Percentiles rank a stretch among this genome's conserved stretches.
phyloP scores from a whole-genome alignment of 495 filamentous ascomycete genomes.

The Lasiosphaeriaceae sp. region DNA sequence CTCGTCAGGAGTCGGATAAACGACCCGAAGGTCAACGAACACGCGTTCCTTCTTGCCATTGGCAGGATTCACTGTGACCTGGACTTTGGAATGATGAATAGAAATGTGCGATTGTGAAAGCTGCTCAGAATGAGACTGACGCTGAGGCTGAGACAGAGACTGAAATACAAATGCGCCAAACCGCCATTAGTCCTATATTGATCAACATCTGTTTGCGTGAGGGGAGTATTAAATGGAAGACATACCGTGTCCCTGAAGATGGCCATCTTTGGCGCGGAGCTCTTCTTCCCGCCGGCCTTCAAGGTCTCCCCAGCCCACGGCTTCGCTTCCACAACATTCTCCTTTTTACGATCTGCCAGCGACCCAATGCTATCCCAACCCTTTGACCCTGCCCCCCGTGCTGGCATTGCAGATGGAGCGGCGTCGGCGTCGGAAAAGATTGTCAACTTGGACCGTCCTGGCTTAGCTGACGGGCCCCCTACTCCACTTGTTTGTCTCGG shows the following conservation, averaged over 20 bases:
- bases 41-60: slow-evolving; percentile 78
- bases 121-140: slow-evolving; percentile 41
- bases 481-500: slow-evolving; percentile 45
- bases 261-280: slow-evolving; percentile 72
- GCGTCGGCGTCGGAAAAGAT: slow-evolving; percentile 81
- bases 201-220: slow-evolving; percentile 71
- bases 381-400: slow-evolving; percentile 49
- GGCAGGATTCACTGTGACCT: slow-evolving; percentile 71
- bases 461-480: slow-evolving; percentile 48
- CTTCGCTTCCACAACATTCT: slow-evolving; percentile 81
- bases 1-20: slow-evolving; percentile 75
- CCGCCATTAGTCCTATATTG: slow-evolving; percentile 87
- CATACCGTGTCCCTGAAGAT: slow-evolving; percentile 97
- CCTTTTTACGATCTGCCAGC: slow-evolving; percentile 83
- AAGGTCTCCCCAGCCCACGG: slow-evolving; percentile 92
- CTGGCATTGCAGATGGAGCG: slow-evolving; percentile 43
- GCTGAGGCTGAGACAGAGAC: slow-evolving; percentile 36
- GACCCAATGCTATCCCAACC: slow-evolving; percentile 94
- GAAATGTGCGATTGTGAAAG: slow-evolving; percentile 48
- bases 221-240: slow-evolving; percentile 28
- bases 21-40: slow-evolving; percentile 75
- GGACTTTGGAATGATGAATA: slow-evolving; percentile 53
- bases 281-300: slow-evolving; percentile 77
- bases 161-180: slow-evolving; percentile 51
- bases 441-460: slow-evolving; percentile 74